Evolutionary conservation across 2,329 filamentous ascomycete species (phyloP), one percentile per base, ranked within the genome.

Genomic region (Botrytis byssoidea): DNA sequence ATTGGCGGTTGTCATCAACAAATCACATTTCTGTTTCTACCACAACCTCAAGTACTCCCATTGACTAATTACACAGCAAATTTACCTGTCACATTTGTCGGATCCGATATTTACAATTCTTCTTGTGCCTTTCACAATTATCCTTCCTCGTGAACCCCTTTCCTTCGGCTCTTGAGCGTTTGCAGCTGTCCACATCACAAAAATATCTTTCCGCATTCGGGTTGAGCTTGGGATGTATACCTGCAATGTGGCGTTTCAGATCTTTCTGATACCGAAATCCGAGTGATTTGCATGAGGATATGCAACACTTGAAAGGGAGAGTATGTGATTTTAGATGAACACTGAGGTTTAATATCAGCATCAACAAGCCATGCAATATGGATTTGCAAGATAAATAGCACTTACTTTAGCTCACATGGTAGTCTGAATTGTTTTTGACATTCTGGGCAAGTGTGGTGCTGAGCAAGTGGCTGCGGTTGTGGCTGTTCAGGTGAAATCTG

Each of bases 241-340:
- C 6, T 64, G 12, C 3, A 42, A 65, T 16, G 29, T 71, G 69
- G n/a, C 69, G 69, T 3, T 46, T 14, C 14, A 8, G 59, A 25
- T 44, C 69, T n/a, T 71, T 55, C 1, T 6, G 4, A 29, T 71
- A 71, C 25, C 44, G 44, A 5, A 60, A 65, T 1, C 69, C 44
- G 1, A 25, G 32, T n/a, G 44, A 51, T 25, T 37, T 22, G 6
- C 59, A 71, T 10, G 66, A 69, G 4, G 9, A 35, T 44, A 25
- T 42, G 1, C 7, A n/a, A 18, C 69, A 71, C 32, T 71, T 55
- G 44, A 55, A 64, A 37, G 59, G 59, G 35, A 25, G 55, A 18
- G 44, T 55, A n/a, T 71, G 69, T 20, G n/a, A n/a, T 32, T 71
- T 71, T 12, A 25, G 65, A 37, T 71, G 69, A 14, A 29, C 44